Conservation (phyloP, 2,329 filamentous ascomycete species). For the Dactylellina parvicollis region DNA sequence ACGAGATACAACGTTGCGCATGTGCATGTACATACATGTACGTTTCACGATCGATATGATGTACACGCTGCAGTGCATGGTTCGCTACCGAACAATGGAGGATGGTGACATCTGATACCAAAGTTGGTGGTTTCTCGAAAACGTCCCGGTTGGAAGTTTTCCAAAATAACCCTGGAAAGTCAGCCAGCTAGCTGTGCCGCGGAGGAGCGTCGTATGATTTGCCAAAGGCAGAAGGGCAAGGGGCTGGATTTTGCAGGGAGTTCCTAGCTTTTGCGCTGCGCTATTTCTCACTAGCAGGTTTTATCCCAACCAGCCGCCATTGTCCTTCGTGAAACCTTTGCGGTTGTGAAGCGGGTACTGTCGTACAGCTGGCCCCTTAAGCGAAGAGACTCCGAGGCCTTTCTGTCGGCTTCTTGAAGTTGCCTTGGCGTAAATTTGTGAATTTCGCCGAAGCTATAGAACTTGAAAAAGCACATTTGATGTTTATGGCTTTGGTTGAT, state of each 20-base stretch:
- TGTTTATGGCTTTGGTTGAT: not conserved
- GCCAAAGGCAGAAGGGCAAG: slow-evolving; percentile 5
- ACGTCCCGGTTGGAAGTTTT: slow-evolving; percentile 41
- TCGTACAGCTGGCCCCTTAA: not conserved
- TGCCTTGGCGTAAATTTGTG: not conserved
- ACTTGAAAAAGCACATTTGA: not conserved
- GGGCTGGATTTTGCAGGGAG: slow-evolving; percentile 12
- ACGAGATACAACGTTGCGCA: not conserved
- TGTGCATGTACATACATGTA: slow-evolving; percentile 5
- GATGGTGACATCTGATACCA: slow-evolving; percentile 26
- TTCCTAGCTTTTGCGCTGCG: slow-evolving; percentile 19
- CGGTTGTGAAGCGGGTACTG: not conserved
- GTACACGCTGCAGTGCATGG: slow-evolving; percentile 21
- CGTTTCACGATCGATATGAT: slow-evolving; percentile 24
- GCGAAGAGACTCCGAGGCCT: not conserved
- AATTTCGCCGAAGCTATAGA: not conserved
- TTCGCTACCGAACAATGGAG: slow-evolving; percentile 49
- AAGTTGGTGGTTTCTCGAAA: not conserved
- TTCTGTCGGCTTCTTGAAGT: not conserved
- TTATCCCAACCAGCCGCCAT: slow-evolving; percentile 13
- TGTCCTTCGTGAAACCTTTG: slow-evolving; percentile 5
- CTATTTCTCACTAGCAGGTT: slow-evolving; percentile 23
- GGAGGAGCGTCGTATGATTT: slow-evolving; percentile 29
- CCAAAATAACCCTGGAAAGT: not conserved
- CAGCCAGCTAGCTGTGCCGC: slow-evolving; percentile 22